These are phyloP conservation scores for Saraca asoca DNA, from an alignment of 331 rosid species.

Conservation along the genomic window DNA sequence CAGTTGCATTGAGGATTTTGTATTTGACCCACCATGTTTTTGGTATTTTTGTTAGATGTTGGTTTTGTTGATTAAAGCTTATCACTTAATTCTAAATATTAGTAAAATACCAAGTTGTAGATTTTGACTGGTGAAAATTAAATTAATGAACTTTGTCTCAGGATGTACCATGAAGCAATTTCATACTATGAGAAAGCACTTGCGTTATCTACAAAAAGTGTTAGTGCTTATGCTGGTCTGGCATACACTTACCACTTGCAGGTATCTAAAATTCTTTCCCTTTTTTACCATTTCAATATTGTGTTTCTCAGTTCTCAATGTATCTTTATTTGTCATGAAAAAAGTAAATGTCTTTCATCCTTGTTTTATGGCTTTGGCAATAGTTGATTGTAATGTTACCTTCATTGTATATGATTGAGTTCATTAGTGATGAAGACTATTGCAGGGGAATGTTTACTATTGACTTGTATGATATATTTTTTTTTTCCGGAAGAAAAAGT, in stretches of 20 bases:
- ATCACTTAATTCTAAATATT: conserved; percentile 1
- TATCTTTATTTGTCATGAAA: background rate
- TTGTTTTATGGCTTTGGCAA: too few relatives aligned
- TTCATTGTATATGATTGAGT: too few relatives aligned
- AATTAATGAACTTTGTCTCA: conserved; percentile 36
- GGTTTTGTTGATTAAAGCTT: background rate
- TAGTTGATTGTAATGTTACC: too few relatives aligned
- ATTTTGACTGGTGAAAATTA: conserved; percentile 1
- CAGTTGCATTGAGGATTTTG: too few relatives aligned
- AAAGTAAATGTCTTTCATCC: conserved; percentile 6
- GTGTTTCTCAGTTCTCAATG: background rate
- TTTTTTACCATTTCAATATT: background rate
- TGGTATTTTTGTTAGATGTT: background rate
- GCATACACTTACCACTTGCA: conserved; percentile 92
- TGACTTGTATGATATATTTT: too few relatives aligned
- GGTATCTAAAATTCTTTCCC: conserved; percentile 44
- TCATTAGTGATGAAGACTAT: too few relatives aligned
- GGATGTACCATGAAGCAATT: conserved; percentile 82
- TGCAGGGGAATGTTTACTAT: too few relatives aligned
- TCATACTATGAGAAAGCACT: conserved; percentile 88
- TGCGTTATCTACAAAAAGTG: conserved; percentile 73
- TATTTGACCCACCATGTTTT: too few relatives aligned
- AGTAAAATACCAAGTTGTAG: conserved; percentile 1
- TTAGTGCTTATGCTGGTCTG: conserved; percentile 93
- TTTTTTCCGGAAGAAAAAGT: too few relatives aligned